Conservation (phyloP, 2,329 filamentous ascomycete genomes). For the Setomelanomma holmii region DNA sequence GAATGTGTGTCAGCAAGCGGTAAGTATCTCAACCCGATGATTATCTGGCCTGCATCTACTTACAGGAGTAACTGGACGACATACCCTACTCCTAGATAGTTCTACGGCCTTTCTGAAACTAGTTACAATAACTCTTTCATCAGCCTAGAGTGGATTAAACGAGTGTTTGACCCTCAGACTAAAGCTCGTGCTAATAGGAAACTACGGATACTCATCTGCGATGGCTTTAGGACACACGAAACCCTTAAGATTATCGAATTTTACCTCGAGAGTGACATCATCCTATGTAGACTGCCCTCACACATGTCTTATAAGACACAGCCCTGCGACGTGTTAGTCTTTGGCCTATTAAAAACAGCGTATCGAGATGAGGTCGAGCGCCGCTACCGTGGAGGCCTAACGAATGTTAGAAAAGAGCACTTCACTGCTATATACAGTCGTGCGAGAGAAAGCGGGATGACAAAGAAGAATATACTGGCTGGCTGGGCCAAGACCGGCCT, state of each 20-base stretch:
- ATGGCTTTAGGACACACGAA: constrained; percentile 47
- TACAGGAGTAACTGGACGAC: constrained; percentile 22
- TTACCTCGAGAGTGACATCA: constrained; percentile 40
- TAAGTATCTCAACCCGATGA: constrained; percentile 15
- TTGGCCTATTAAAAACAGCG: constrained; percentile 16
- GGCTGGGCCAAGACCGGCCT: constrained; percentile 33
- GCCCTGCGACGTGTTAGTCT: constrained; percentile 15
- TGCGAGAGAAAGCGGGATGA: constrained; percentile 30
- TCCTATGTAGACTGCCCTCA: constrained; percentile 14
- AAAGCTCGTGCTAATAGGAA: constrained; percentile 36
- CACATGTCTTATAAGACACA: constrained; percentile 22
- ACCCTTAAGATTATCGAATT: constrained; percentile 43
- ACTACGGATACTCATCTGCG: constrained; percentile 43
- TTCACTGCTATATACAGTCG: constrained; percentile 27
- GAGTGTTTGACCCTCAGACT: constrained; percentile 46
- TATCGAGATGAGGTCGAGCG: constrained; percentile 21
- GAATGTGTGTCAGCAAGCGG: constrained; percentile 19
- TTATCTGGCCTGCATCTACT: constrained; percentile 23
- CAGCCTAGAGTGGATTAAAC: constrained; percentile 46
- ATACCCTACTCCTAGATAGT: constrained; percentile 20
- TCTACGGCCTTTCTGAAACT: constrained; percentile 17
- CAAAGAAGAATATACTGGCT: constrained; percentile 36
- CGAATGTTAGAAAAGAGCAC: constrained; percentile 20
- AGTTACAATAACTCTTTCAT: constrained; percentile 41
- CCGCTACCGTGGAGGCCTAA: constrained; percentile 12